A percentile compares a stretch with the other conserved stretches of the same genome.
phyloP scores from a whole-genome alignment of 805 yeast genomes.

The Wickerhamomyces chambardii region DNA sequence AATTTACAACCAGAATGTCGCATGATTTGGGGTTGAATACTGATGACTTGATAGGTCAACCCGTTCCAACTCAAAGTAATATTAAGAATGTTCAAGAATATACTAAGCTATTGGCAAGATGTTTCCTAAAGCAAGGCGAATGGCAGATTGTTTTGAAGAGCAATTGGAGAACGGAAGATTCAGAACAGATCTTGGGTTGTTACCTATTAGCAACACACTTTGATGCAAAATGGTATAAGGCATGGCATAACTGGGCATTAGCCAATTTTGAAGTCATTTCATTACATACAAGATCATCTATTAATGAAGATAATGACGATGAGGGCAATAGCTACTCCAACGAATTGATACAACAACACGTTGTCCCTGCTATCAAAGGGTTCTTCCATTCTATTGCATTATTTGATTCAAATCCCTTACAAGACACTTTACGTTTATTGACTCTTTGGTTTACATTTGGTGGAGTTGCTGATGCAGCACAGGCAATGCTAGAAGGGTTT shows the following conservation, averaged over 20 bases:
- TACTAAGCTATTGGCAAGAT: conserved; percentile 81
- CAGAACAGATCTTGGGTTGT: conserved; percentile 84
- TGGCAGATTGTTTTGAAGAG: conserved; percentile 85
- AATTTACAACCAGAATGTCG: conserved; percentile 86
- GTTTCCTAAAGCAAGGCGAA: conserved; percentile 96
- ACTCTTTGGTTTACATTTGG: conserved; percentile 97
- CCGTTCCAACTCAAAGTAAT: conserved; percentile 53
- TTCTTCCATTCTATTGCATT: conserved; percentile 91
- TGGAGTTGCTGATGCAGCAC: conserved; percentile 85
- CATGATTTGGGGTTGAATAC: conserved; percentile 82
- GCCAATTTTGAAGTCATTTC: conserved; percentile 96
- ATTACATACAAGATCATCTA: conserved; percentile 29
- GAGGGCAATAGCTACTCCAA: conserved; percentile 27
- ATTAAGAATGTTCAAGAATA: conserved; percentile 72
- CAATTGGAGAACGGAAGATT: conserved; percentile 71
- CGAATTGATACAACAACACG: conserved; percentile 73
- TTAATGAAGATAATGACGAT: conserved; percentile 19
- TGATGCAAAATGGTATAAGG: conserved; percentile 91
- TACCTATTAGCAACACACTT: conserved; percentile 92
- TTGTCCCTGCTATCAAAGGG: conserved; percentile 92
- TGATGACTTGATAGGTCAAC: conserved; percentile 80
- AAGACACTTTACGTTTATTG: conserved; percentile 82
- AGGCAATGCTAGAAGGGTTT: conserved; percentile 86
- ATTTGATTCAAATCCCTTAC: conserved; percentile 80
- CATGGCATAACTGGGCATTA: conserved; percentile 99